A percentile compares a stretch with the other conserved stretches of the same genome.
Conservation (phyloP, 768 basidiomycete species). For the Suillus plorans region DNA sequence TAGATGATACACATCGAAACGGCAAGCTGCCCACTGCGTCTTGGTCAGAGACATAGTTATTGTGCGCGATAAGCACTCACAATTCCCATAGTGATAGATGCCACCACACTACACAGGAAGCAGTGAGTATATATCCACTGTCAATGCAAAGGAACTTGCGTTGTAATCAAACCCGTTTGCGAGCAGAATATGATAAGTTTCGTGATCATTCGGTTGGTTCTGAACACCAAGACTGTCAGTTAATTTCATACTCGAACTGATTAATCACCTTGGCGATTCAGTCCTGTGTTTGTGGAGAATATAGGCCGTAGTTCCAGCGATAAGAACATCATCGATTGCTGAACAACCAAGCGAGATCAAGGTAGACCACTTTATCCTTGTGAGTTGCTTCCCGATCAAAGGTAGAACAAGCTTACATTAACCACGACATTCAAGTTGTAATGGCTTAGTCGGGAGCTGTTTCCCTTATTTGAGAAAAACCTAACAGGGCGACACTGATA, state of each 20-base stretch:
- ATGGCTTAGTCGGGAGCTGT: neutral
- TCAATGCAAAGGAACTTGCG: conserved; percentile 11
- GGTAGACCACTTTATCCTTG: conserved; percentile 18
- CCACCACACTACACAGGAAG: conserved; percentile 13
- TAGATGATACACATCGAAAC: conserved; percentile 20
- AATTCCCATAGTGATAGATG: conserved; percentile 13
- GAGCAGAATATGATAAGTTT: conserved; percentile 19
- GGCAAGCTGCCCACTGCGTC: conserved; percentile 19
- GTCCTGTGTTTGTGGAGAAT: conserved; percentile 14
- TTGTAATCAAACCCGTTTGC: conserved; percentile 29
- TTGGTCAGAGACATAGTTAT: neutral
- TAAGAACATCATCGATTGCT: conserved; percentile 17
- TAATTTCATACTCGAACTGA: neutral
- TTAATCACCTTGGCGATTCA: conserved; percentile 14
- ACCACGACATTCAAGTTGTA: too few relatives aligned
- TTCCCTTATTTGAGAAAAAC: neutral
- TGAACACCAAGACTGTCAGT: neutral
- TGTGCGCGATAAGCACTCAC: conserved; percentile 12
- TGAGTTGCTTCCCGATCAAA: neutral
- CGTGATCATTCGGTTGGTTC: conserved; percentile 16
- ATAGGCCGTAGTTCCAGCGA: conserved; percentile 22
- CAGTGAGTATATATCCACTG: neutral
- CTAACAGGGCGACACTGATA: neutral
- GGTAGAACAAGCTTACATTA: neutral
- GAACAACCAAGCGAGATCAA: conserved; percentile 24